These are phyloP conservation scores for Cnidoscolus chayamansa DNA, from an alignment of 441 rosid genomes.

Conservation along the genomic window DNA sequence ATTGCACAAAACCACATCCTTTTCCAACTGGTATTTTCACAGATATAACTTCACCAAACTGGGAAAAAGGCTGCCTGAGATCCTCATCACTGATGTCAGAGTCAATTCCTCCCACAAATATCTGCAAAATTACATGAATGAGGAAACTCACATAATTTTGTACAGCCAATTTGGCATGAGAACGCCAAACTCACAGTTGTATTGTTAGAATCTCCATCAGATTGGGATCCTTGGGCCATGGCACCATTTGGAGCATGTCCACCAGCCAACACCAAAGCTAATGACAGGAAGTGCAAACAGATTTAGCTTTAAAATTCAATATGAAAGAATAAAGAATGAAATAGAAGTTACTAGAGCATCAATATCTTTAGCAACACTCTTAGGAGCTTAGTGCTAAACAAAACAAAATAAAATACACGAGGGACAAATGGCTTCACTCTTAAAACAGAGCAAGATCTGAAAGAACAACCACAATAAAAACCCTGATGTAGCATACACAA, in stretches of 20 bases:
- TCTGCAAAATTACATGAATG: constrained; percentile 41
- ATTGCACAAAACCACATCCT: constrained; percentile 94
- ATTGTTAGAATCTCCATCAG: constrained; percentile 65
- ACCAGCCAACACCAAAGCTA: constrained; percentile 80
- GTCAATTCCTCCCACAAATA: constrained; percentile 91
- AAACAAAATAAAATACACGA: neutral
- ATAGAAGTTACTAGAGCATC: neutral
- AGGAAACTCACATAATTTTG: constrained; percentile 17
- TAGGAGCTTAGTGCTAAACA: neutral
- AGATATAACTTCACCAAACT: constrained; percentile 87
- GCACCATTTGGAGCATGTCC: constrained; percentile 69
- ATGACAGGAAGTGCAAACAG: constrained; percentile 26
- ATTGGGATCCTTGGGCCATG: constrained; percentile 53
- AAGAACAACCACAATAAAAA: neutral
- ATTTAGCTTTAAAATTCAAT: constrained; percentile 18
- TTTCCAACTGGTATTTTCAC: constrained; percentile 89
- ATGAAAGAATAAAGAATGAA: neutral
- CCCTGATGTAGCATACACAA: neutral
- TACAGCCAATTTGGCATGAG: constrained; percentile 6
- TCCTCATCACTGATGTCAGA: constrained; percentile 79
- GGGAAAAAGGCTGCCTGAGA: constrained; percentile 70
- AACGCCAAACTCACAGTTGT: constrained; percentile 70
- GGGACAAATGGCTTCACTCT: neutral
- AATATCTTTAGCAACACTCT: too few relatives aligned
- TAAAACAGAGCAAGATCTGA: neutral